These are phyloP conservation scores for Lachnellula arida DNA, from an alignment of 2,329 filamentous ascomycete genomes.

Conservation along the genomic window DNA sequence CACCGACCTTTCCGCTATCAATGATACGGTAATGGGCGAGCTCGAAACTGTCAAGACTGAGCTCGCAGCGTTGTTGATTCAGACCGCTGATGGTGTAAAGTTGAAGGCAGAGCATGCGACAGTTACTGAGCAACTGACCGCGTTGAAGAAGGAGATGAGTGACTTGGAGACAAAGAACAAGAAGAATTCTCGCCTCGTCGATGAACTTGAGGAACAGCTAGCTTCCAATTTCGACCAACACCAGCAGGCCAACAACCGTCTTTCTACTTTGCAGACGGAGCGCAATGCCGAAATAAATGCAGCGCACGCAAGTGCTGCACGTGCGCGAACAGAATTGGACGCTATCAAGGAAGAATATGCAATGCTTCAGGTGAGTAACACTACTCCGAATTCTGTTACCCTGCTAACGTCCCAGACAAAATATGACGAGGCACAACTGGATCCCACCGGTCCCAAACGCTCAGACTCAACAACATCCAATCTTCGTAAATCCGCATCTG, in stretches of 20 bases:
- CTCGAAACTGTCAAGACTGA: constrained; percentile 56
- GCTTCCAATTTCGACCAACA: constrained; percentile 94
- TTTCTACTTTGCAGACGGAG: constrained; percentile 76
- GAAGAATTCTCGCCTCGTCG: constrained; percentile 86
- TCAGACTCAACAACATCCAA: constrained; percentile 46
- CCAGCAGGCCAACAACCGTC: constrained; percentile 75
- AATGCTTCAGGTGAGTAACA: constrained; percentile 55
- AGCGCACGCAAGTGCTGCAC: constrained; percentile 58
- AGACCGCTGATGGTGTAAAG: constrained; percentile 41
- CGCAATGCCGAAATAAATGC: constrained; percentile 74
- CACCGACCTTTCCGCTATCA: constrained; percentile 52
- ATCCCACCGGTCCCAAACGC: constrained; percentile 38
- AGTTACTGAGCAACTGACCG: constrained; percentile 51
- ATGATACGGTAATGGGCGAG: constrained; percentile 55
- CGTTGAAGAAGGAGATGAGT: constrained; percentile 61
- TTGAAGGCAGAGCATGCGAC: constrained; percentile 42
- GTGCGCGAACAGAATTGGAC: constrained; percentile 66
- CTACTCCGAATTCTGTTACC: background rate
- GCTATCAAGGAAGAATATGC: constrained; percentile 64
- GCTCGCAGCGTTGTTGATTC: constrained; percentile 48
- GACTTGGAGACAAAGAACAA: constrained; percentile 67
- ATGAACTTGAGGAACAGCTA: constrained; percentile 95
- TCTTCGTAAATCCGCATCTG: constrained; percentile 77
- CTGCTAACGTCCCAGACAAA: constrained; percentile 45
- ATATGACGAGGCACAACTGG: constrained; percentile 50